Conservation (phyloP, 768 basidiomycete genomes). For the Chalciporus piperatus region DNA sequence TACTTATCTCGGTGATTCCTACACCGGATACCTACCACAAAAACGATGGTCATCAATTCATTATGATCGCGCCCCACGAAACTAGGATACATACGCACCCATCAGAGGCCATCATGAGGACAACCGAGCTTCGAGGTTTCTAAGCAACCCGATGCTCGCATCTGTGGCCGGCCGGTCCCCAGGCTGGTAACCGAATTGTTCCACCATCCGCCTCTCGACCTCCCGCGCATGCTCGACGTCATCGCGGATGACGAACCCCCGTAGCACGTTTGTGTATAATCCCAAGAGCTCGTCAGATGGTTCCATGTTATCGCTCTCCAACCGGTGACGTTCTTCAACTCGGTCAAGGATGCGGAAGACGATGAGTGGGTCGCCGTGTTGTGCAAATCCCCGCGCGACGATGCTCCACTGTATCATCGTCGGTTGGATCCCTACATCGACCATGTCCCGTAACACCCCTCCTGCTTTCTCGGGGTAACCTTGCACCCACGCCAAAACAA, state of each 20-base stretch:
- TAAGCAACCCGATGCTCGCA: conserved; percentile 17
- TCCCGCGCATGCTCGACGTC: conserved; percentile 30
- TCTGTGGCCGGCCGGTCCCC: conserved; percentile 26
- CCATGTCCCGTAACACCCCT: conserved; percentile 53
- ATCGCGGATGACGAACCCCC: conserved; percentile 34
- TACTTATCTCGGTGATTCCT: no score
- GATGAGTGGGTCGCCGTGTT: conserved; percentile 31
- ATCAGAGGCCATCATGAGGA: neutral
- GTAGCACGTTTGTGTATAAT: conserved; percentile 37
- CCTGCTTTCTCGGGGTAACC: conserved; percentile 31
- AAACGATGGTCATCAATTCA: no score
- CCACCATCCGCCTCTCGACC: conserved; percentile 28
- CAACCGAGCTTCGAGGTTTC: conserved; percentile 13
- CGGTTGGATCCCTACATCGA: conserved; percentile 42
- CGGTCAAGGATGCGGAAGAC: conserved; percentile 42
- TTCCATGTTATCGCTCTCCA: neutral
- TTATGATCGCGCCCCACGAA: no score
- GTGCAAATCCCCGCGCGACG: conserved; percentile 45
- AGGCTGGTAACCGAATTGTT: conserved; percentile 18
- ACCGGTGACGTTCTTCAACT: conserved; percentile 32
- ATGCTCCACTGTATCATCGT: conserved; percentile 48
- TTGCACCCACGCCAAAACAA: conserved; percentile 42
- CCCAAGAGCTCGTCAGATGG: conserved; percentile 24
- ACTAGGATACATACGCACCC: neutral
- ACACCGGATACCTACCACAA: no score